Conservation (phyloP, 805 yeast species). For the Cyberlindnera mississippiensis region DNA sequence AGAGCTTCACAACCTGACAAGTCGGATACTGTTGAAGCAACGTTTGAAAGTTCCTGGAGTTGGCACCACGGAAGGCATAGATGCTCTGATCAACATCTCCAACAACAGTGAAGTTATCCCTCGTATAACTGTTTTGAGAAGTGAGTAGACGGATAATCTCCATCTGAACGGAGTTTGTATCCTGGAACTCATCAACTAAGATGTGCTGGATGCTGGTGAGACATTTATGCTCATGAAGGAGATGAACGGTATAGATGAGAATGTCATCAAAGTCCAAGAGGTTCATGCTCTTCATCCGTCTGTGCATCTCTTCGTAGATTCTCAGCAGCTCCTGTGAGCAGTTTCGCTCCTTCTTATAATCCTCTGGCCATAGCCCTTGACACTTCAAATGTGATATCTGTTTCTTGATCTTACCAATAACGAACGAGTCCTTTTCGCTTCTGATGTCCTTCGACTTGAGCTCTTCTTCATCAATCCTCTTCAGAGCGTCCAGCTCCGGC, state of each 20-base stretch:
- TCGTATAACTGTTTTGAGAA: constrained; percentile 33
- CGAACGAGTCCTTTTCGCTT: constrained; percentile 10
- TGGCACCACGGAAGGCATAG: constrained; percentile 83
- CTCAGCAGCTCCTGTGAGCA: constrained; percentile 32
- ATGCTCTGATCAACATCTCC: constrained; percentile 98
- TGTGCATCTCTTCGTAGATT: constrained; percentile 53
- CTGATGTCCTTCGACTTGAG: constrained; percentile 7
- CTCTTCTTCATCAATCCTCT: constrained; percentile 3
- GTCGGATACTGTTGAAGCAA: constrained; percentile 44
- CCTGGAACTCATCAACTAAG: constrained; percentile 92
- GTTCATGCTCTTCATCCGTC: constrained; percentile 36
- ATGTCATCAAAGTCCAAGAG: constrained; percentile 84
- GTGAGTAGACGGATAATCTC: constrained; percentile 57
- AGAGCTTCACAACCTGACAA: constrained; percentile 40
- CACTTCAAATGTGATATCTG: constrained; percentile 56
- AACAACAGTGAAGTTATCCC: constrained; percentile 72
- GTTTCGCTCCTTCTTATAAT: constrained; percentile 28
- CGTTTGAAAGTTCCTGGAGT: constrained; percentile 55
- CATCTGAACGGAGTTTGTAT: constrained; percentile 76
- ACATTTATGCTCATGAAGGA: constrained; percentile 35
- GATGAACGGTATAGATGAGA: constrained; percentile 47
- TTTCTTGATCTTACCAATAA: constrained; percentile 5
- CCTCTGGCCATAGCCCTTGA: constrained; percentile 42
- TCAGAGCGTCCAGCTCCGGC: constrained; percentile 1
- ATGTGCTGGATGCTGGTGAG: constrained; percentile 52